These are phyloP conservation scores for Phaeotremella skinneri DNA, from an alignment of 768 basidiomycete species.

Conservation along the genomic window DNA sequence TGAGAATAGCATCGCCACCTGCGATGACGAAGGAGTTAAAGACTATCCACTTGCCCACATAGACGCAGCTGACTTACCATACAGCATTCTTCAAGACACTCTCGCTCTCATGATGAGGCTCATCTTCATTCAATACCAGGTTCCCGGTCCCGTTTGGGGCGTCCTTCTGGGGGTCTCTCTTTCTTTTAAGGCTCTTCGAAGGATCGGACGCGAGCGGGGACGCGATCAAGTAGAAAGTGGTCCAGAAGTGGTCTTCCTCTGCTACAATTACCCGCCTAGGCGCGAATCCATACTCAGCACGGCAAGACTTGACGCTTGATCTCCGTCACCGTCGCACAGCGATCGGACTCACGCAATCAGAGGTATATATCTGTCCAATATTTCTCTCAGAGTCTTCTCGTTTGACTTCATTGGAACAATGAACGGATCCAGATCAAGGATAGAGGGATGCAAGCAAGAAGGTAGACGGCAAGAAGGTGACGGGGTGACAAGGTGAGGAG, in stretches of 20 bases:
- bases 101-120: background rate
- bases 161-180: background rate
- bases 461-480: background rate
- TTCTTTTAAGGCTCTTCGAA: background rate
- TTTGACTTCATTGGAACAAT: background rate
- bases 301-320: background rate
- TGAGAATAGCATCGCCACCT: background rate
- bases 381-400: background rate
- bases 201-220: background rate
- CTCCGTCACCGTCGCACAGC: background rate
- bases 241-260: background rate
- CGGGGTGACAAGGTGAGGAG: background rate
- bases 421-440: background rate
- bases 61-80: background rate
- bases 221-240: background rate
- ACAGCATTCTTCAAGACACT: background rate
- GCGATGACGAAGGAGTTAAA: background rate
- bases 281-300: background rate
- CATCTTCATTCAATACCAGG: background rate
- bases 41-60: background rate
- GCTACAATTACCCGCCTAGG: background rate
- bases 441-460: background rate
- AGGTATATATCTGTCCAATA: background rate
- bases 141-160: background rate
- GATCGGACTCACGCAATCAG: background rate